Percentiles rank a stretch among this genome's conserved stretches.
These are phyloP conservation scores for Lactarius sp. DNA, from an alignment of 768 basidiomycete species.

Conservation along the genomic window DNA sequence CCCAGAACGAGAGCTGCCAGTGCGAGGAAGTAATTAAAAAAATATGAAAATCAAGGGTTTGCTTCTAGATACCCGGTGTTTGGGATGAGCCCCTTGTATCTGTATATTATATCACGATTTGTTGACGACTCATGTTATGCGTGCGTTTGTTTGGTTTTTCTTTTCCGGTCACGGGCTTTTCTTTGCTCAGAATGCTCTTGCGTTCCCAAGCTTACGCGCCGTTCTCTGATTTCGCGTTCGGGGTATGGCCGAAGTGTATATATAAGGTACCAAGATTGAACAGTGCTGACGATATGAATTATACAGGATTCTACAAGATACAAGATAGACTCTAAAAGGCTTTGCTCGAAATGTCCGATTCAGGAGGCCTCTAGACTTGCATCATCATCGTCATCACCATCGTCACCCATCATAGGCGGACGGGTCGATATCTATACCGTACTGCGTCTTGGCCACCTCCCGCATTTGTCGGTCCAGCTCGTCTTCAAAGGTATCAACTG, in stretches of 20 bases:
- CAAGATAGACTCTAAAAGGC: too few species aligned
- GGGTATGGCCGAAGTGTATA: too few species aligned
- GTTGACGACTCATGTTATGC: constrained; percentile 3
- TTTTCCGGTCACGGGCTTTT: too few species aligned
- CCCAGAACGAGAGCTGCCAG: constrained; percentile 23
- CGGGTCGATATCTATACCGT: constrained; percentile 19
- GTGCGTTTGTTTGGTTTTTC: background rate
- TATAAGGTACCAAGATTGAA: too few species aligned
- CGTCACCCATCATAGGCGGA: constrained; percentile 9
- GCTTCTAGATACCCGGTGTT: background rate
- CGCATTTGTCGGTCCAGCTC: constrained; percentile 20
- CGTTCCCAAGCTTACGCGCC: too few species aligned
- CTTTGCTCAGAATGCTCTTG: too few species aligned
- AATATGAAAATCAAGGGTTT: too few species aligned
- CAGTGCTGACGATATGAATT: too few species aligned
- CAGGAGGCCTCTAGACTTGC: background rate
- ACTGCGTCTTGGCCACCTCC: constrained; percentile 16
- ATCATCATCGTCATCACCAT: background rate
- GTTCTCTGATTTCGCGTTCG: too few species aligned
- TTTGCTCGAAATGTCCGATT: background rate
- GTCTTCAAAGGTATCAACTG: constrained; percentile 4
- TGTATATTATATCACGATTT: background rate
- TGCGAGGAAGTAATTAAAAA: constrained; percentile 8
- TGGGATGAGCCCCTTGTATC: background rate
- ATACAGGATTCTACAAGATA: too few species aligned